These are phyloP conservation scores for Aspergillus pseudoviridinutans DNA, from an alignment of 2,329 filamentous ascomycete genomes.

Conservation along the genomic window DNA sequence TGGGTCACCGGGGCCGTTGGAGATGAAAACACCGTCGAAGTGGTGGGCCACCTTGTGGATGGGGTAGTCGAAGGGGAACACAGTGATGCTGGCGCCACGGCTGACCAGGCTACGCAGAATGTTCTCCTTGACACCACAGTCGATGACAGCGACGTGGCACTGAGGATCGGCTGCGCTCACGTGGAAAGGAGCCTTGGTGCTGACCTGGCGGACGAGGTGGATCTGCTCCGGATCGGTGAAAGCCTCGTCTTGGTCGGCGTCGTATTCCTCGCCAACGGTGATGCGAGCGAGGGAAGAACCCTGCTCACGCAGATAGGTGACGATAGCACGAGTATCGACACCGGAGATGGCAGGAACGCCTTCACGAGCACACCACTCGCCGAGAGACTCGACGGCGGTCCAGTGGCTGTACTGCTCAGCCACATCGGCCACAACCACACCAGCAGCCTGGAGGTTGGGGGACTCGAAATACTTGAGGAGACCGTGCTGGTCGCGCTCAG, in stretches of 20 bases:
- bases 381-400: conserved; percentile 92
- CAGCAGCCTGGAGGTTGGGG: conserved; percentile 92
- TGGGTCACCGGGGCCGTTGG: conserved; percentile 96
- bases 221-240: conserved; percentile 94
- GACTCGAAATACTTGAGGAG: conserved; percentile 98
- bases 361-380: conserved; percentile 93
- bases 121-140: conserved; percentile 99
- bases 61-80: conserved; percentile 94
- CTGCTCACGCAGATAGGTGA: conserved; percentile 92
- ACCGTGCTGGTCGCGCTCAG: conserved; percentile 77
- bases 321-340: conserved; percentile 94
- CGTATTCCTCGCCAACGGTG: conserved; percentile 94
- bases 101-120: conserved; percentile 91
- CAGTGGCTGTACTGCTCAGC: conserved; percentile 95
- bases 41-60: conserved; percentile 98
- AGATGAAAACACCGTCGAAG: conserved; percentile 98
- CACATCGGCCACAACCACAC: conserved; percentile 92
- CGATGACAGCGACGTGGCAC: conserved; percentile 88
- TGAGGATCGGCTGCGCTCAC: conserved; percentile 78
- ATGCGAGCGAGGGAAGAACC: conserved; percentile 94
- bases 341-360: conserved; percentile 94
- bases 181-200: conserved; percentile 97
- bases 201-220: conserved; percentile 92
- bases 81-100: conserved; percentile 87
- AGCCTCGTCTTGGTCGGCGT: conserved; percentile 95